phyloP scores from a whole-genome alignment of 257 asterid genomes.

The Nicotiana tabacum region DNA sequence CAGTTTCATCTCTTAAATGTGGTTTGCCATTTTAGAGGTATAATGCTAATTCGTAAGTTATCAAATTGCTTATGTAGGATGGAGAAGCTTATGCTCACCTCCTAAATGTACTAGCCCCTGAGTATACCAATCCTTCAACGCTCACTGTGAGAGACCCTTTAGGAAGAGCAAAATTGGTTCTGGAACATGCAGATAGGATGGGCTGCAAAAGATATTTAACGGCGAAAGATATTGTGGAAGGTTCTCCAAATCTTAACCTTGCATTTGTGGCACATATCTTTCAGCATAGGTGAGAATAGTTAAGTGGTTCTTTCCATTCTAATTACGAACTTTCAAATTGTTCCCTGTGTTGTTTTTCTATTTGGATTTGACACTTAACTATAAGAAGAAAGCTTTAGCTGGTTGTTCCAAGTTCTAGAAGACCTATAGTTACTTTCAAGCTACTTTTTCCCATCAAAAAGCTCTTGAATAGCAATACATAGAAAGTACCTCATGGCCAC shows the following conservation, averaged over 20 bases:
- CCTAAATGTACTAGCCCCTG: slow-evolving; percentile 93
- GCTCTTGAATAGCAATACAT: too few species aligned
- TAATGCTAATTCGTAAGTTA: slow-evolving; percentile 5
- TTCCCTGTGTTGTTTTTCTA: background rate
- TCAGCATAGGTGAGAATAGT: slow-evolving; percentile 58
- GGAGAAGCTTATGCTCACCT: slow-evolving; percentile 91
- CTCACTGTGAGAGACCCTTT: slow-evolving; percentile 67
- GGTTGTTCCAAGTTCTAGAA: background rate
- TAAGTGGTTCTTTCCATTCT: slow-evolving; percentile 7
- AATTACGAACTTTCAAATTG: background rate
- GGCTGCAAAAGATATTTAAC: slow-evolving; percentile 81
- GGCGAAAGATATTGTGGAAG: slow-evolving; percentile 87
- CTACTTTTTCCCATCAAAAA: too few species aligned
- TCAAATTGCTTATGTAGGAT: slow-evolving; percentile 48
- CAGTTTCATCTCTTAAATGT: background rate
- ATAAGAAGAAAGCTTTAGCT: background rate
- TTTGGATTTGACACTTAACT: slow-evolving; percentile 1
- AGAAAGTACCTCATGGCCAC: background rate
- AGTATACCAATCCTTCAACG: slow-evolving; percentile 51
- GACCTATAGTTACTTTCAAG: background rate
- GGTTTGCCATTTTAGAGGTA: background rate
- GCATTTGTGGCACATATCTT: slow-evolving; percentile 95
- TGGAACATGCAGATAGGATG: slow-evolving; percentile 88
- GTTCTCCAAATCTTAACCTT: slow-evolving; percentile 78
- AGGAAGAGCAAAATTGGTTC: slow-evolving; percentile 76